Evolutionary conservation across 257 asterid species (phyloP).

Genomic region (Solanum commersonii): DNA sequence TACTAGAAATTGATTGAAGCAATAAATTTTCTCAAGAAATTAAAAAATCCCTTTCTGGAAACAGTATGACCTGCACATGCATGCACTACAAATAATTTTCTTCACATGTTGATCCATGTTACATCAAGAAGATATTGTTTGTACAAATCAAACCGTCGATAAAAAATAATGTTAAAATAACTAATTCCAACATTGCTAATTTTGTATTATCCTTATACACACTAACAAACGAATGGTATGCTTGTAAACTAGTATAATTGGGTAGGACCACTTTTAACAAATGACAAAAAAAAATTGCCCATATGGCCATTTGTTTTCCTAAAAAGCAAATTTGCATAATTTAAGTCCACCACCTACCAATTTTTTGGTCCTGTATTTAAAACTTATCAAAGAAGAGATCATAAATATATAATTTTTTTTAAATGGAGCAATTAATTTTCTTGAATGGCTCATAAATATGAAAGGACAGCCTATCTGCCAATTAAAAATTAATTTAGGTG

Average conservation of each 20-base stretch:
- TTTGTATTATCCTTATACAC: background rate
- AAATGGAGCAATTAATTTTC: background rate
- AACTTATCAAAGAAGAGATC: background rate
- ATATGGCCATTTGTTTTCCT: background rate
- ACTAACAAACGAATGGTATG: background rate
- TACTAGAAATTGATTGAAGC: background rate
- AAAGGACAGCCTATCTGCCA: background rate
- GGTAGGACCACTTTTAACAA: background rate
- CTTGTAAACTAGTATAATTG: background rate
- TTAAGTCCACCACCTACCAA: background rate
- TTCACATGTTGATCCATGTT: background rate
- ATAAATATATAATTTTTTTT: background rate
- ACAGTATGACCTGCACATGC: background rate
- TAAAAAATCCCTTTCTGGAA: background rate
- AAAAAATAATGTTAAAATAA: background rate
- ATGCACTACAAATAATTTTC: background rate
- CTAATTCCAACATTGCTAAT: background rate
- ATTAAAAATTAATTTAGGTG: background rate
- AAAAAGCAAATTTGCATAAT: background rate
- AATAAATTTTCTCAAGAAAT: background rate
- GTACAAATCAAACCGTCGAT: background rate
- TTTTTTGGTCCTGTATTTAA: background rate
- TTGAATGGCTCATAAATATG: background rate
- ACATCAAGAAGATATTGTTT: background rate
- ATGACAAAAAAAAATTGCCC: background rate